Percentiles rank a stretch among this genome's conserved stretches.
These are phyloP conservation scores for Bauhinia variegata DNA, from an alignment of 306 rosid genomes.

Conservation along the genomic window DNA sequence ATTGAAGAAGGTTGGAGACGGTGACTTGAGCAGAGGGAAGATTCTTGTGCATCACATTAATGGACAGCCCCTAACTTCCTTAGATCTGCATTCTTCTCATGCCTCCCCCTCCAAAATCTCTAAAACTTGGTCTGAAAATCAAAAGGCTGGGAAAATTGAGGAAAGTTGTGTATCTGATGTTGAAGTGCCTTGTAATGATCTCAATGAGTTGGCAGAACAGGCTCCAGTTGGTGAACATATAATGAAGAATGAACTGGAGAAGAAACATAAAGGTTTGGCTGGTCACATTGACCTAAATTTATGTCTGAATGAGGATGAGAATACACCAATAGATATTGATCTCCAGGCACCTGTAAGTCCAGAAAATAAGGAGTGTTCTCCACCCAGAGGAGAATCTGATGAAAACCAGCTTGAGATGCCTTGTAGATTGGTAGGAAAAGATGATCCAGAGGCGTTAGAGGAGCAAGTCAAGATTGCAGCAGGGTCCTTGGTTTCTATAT, in stretches of 20 bases:
- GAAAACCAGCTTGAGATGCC: conserved; percentile 52
- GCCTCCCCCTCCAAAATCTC: conserved; percentile 23
- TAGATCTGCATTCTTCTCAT: conserved; percentile 34
- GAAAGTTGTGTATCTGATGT: conserved; percentile 34
- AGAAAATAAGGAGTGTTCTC: conserved; percentile 69
- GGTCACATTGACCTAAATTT: conserved; percentile 67
- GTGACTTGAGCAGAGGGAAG: conserved; percentile 26
- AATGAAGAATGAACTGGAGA: conserved; percentile 34
- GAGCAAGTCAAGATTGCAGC: conserved; percentile 62
- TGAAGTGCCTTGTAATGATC: conserved; percentile 32
- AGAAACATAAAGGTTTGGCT: conserved; percentile 34
- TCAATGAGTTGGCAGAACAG: conserved; percentile 31
- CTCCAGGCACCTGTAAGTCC: conserved; percentile 73
- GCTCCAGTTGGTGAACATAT: conserved; percentile 35
- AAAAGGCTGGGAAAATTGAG: conserved; percentile 33
- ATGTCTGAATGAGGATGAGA: conserved; percentile 49
- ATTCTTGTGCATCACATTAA: conserved; percentile 28
- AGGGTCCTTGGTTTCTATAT: conserved; percentile 65
- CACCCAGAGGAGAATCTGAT: conserved; percentile 73
- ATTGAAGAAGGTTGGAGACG: conserved; percentile 36
- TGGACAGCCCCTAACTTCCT: conserved; percentile 25
- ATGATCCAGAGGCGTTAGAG: conserved; percentile 45
- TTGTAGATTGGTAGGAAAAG: conserved; percentile 42
- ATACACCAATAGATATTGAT: conserved; percentile 44
- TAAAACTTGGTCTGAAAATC: conserved; percentile 33